Evolutionary conservation across 257 asterid species (phyloP), one percentile per base, ranked within the genome.

Genomic region (Jacaranda mimosifolia): DNA sequence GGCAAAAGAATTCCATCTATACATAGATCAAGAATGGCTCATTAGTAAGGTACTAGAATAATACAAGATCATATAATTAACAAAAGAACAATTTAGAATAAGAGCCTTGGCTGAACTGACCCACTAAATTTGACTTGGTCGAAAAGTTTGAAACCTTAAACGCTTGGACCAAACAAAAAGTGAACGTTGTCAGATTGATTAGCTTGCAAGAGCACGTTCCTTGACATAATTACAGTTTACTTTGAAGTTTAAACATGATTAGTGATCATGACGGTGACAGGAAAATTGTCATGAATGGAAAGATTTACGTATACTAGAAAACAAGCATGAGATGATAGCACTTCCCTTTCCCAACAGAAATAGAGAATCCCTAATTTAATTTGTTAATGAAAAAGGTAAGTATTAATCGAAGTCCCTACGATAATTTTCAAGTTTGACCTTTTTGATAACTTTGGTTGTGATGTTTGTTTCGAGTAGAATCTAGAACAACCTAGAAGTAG

Each of bases 221-320:
- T 66, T 18, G 35, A 19, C 72, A 63, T 63, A 51, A 64, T 75
- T 43, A 42, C 48, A 18, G 1, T 18, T 13, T 42, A 38, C 18
- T 64, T 75, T 52, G 12, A 55, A 66, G 18, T 53, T 74, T 10
- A 76, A 51, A 65, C 46, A 53, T 66, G 32, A 13, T 21, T 64
- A 15, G 5, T 55, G 21, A 64, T 63, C 55, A 48, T 36, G 26
- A 51, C 51, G 38, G 17, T 39, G 57, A 73, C 77, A 42, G 58
- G 32, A 64, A 72, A 19, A 56, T 40, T 63, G 49, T 57, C 32
- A 9, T 21, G 14, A 21, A 57, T 6, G 7, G 38, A 7, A 57
- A 9, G 13, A 9, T 9, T 51, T 55, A 17, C 17, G 60, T 55
- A 19, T 6, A 10, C 6, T 11, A 58, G 64, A 10, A 21, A 58